Evolutionary conservation across 345 rosid species (phyloP), one percentile per base, ranked within the genome.

Genomic region (Melastoma malabathricum): DNA sequence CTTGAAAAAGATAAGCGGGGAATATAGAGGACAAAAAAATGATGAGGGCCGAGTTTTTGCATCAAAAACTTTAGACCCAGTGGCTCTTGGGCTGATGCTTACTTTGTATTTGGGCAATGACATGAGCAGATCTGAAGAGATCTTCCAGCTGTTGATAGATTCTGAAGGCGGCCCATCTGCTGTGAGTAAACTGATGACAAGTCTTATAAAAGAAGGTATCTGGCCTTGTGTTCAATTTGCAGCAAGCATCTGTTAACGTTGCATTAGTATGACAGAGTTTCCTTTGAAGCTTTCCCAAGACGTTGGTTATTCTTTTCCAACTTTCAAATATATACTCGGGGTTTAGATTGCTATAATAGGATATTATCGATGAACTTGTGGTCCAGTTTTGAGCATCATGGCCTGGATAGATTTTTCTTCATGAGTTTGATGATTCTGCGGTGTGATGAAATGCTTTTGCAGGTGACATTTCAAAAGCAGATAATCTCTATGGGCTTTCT

Each of bases 401-500:
- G 31, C 6, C 31, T 27, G n/a, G n/a, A n/a, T 27, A 6, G 31
- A 27, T 27, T 27, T 27, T 27, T 27, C n/a, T 27, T 27, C 31
- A 27, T 6, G n/a, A 27, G 31, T 3, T 27, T 27, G 31, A 27
- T 27, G 31, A 27, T 27, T 27, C 4, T 50, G 27, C 25, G 51
- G 57, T 25, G 50, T 44, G 51, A 15, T 47, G 57, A 58, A 61
- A 50, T 22, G 39, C 46, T 31, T 20, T 56, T 34, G 53, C 68
- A 87, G 93, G 94, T 68, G 77, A 74, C 59, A 39, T 52, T 51
- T 69, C 66, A 43, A 75, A 76, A 68, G 84, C 73, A 43, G 67
- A 67, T 63, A 27, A 57, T 48, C 66, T 84, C 44, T 62, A 56
- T 15, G 63, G 63, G 62, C 67, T 62, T 48, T 54, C 78, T 51